Conservation (phyloP, 208 protist species). For the Crithidia acanthocephali region DNA sequence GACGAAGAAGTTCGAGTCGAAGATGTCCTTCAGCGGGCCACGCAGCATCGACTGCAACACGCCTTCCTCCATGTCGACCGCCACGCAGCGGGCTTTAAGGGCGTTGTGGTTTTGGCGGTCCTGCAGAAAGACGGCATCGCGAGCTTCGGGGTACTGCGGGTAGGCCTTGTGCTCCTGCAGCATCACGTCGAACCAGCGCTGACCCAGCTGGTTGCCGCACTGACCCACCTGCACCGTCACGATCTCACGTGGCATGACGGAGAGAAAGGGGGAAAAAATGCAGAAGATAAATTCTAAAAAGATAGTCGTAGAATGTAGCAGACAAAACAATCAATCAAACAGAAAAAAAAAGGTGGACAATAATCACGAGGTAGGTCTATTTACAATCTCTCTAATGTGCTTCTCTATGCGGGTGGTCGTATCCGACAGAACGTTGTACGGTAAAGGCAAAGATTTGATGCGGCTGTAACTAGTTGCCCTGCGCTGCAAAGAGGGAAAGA, state of each 20-base stretch:
- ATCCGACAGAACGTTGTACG: too few species aligned
- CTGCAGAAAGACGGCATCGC: conserved; percentile 74
- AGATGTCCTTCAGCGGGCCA: conserved; percentile 85
- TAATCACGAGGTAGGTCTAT: too few species aligned
- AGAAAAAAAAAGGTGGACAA: too few species aligned
- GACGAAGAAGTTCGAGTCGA: conserved; percentile 91
- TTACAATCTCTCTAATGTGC: too few species aligned
- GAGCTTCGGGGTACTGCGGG: conserved; percentile 70
- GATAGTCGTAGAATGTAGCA: too few species aligned
- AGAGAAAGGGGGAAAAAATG: background rate
- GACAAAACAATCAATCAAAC: too few species aligned
- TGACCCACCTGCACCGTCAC: conserved; percentile 93
- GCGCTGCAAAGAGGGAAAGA: too few species aligned
- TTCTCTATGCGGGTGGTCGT: too few species aligned
- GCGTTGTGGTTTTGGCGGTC: background rate
- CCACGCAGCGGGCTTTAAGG: conserved; percentile 93
- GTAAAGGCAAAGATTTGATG: too few species aligned
- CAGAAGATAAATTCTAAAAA: too few species aligned
- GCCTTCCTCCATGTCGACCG: conserved; percentile 97
- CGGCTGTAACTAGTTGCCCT: too few species aligned
- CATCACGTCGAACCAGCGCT: conserved; percentile 96
- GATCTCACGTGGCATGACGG: conserved; percentile 87
- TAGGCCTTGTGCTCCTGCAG: conserved; percentile 93
- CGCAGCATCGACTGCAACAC: conserved; percentile 88
- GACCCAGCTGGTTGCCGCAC: conserved; percentile 96